phyloP scores from a whole-genome alignment of 2,329 filamentous ascomycete genomes.

The Juglanconis sp. region DNA sequence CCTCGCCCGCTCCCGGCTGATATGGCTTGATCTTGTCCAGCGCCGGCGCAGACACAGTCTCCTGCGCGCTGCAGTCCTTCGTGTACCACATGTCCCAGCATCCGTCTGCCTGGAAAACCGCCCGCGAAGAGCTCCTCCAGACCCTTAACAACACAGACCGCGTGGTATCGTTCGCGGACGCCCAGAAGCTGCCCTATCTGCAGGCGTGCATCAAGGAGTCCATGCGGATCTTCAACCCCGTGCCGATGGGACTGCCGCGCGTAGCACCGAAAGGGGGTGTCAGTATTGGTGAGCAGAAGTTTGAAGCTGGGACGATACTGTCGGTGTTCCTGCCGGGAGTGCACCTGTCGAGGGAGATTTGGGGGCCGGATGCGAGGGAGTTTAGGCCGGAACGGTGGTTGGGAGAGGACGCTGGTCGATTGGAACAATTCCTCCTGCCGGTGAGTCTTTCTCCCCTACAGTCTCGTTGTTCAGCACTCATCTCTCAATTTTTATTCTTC shows the following conservation, averaged over 20 bases:
- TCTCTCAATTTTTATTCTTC: neutral
- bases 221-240: slow-evolving; percentile 22
- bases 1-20: neutral
- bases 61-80: slow-evolving; percentile 23
- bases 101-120: slow-evolving; percentile 16
- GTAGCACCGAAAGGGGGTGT: slow-evolving; percentile 26
- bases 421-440: slow-evolving; percentile 24
- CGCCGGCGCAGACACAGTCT: slow-evolving; percentile 23
- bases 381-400: slow-evolving; percentile 26
- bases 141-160: slow-evolving; percentile 7
- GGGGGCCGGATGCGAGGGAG: slow-evolving; percentile 22
- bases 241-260: slow-evolving; percentile 28
- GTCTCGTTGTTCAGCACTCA: neutral
- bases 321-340: slow-evolving; percentile 26
- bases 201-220: slow-evolving; percentile 33
- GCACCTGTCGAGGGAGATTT: slow-evolving; percentile 25
- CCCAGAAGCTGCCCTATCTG: slow-evolving; percentile 30
- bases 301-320: slow-evolving; percentile 27
- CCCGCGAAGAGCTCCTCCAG: too few species aligned
- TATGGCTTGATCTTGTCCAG: too few species aligned
- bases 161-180: slow-evolving; percentile 25
- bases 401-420: slow-evolving; percentile 7
- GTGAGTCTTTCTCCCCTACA: slow-evolving; percentile 9
- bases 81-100: slow-evolving; percentile 25
- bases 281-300: slow-evolving; percentile 24